Base-by-base conservation (phyloP, 371 early-diverging fungal species). In the Rhizopus sp. region DNA sequence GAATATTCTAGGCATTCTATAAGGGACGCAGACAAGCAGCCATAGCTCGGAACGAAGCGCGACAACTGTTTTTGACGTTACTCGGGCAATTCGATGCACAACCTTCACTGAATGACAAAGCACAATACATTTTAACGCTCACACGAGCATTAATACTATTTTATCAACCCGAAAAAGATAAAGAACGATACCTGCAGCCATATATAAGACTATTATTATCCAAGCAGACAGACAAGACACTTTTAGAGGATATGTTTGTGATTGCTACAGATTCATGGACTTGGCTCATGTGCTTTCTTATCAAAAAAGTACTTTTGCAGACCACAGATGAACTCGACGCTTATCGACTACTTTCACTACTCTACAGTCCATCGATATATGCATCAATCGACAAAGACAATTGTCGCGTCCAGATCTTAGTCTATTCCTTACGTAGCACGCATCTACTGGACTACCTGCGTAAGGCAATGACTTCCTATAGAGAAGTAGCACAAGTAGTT, bases 1-100 rank as follows among this genome's bases (percentile, higher is more conserved):
- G 5, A 9, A 33, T 9, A 37, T 35, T 37, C 12, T 59, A 80
- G 80, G 53, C 75, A 12, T 77, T 77, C 45, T 77, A 67, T 51
- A 69, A 77, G 47, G 73, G 76, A 10, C 68, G 73, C 31, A 51
- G 31, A 45, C 64, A 62, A 45, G 72, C 75, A 9, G 60, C 50
- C 3, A 5, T 42, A 12, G 39, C 51, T 15, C 66, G 55, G 41
- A 44, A 55, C 17, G 16, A 52, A 7, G 32, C 39, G 35, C 54
- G 59, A 49, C 33, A 47, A 31, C 55, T 45, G 4, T 72, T 67
- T 40, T 44, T 45, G 39, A 15, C 15, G 9, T 34, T 55, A 16
- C 29, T 49, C 5, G 15, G 4, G 7, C 29, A 46, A 46, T 9
- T 15, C 17, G 13, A 16, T 33, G 29, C 50, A 8, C 52, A 59